phyloP scores from a whole-genome alignment of 1,284 basidiomycete genomes.

The Inonotus obliquus region DNA sequence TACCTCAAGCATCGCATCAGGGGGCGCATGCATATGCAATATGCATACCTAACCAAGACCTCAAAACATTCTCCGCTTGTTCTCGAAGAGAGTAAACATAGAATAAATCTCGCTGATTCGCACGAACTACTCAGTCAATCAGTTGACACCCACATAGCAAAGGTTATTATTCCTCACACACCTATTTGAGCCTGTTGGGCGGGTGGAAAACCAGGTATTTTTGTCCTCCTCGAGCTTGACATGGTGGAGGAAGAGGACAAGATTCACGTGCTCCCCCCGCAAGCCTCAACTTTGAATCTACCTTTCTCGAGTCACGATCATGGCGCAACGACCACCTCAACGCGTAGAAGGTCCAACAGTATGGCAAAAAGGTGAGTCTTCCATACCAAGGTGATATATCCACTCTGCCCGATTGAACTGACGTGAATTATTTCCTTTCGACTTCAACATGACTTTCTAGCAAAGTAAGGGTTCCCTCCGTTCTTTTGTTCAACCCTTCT shows the following conservation, averaged over 20 bases:
- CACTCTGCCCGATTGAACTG: no score
- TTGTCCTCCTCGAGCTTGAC: background rate
- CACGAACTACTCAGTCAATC: slow-evolving; percentile 53
- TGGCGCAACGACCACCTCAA: slow-evolving; percentile 42
- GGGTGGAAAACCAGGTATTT: slow-evolving; percentile 50
- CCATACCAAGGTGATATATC: background rate
- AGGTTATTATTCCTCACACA: slow-evolving; percentile 48
- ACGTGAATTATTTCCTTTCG: no score
- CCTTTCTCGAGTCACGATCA: slow-evolving; percentile 25
- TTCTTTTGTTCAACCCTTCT: background rate
- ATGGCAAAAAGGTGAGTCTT: slow-evolving; percentile 67
- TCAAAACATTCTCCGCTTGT: slow-evolving; percentile 68
- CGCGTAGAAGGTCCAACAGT: slow-evolving; percentile 51
- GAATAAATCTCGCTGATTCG: slow-evolving; percentile 80
- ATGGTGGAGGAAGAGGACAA: slow-evolving; percentile 3
- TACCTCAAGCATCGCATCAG: no score
- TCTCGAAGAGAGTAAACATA: slow-evolving; percentile 74
- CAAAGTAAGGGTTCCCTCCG: slow-evolving; percentile 13
- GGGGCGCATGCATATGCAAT: no score
- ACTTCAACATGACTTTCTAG: no score
- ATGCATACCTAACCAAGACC: slow-evolving; percentile 71
- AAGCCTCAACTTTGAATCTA: no score
- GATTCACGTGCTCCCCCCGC: background rate
- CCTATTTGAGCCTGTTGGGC: slow-evolving; percentile 84
- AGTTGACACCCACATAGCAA: background rate